These are phyloP conservation scores for Hymenoscyphus fructigenus DNA, from an alignment of 2,329 filamentous ascomycete genomes.

Conservation along the genomic window DNA sequence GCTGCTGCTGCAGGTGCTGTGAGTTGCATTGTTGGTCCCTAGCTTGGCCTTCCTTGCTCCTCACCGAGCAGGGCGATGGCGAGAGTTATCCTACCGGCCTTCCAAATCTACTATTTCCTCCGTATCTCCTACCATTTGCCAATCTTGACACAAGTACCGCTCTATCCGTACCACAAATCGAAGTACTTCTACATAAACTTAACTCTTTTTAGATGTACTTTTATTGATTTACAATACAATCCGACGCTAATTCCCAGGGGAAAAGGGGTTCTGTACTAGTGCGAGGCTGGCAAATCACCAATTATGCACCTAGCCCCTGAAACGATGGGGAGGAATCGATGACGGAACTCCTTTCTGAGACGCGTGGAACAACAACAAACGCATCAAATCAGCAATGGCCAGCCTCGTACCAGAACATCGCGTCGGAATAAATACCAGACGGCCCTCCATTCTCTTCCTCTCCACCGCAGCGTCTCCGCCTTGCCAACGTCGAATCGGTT, in stretches of 20 bases:
- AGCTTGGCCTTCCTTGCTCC: background rate
- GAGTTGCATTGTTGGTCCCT: constrained; percentile 1
- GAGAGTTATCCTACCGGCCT: background rate
- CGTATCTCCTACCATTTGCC: background rate
- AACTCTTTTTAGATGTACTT: background rate
- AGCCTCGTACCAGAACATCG: background rate
- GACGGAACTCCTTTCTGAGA: background rate
- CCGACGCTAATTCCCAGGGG: background rate
- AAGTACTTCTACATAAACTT: background rate
- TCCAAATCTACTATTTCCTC: background rate
- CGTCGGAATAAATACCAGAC: constrained; percentile 3
- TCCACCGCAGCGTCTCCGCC: background rate
- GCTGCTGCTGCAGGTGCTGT: background rate
- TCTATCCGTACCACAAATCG: too few species aligned
- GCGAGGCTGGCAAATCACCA: background rate
- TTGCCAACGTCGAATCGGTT: background rate
- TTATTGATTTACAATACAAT: background rate
- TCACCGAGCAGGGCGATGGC: background rate
- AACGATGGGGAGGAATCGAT: constrained; percentile 2
- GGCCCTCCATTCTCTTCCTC: background rate
- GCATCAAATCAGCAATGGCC: background rate
- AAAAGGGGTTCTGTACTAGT: background rate
- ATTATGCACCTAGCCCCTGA: background rate
- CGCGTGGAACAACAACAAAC: background rate
- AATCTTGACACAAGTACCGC: background rate